Percentiles rank a stretch among this genome's conserved stretches.
Conservation (phyloP, 345 rosid species). For the Arabidopsis arenosa region DNA sequence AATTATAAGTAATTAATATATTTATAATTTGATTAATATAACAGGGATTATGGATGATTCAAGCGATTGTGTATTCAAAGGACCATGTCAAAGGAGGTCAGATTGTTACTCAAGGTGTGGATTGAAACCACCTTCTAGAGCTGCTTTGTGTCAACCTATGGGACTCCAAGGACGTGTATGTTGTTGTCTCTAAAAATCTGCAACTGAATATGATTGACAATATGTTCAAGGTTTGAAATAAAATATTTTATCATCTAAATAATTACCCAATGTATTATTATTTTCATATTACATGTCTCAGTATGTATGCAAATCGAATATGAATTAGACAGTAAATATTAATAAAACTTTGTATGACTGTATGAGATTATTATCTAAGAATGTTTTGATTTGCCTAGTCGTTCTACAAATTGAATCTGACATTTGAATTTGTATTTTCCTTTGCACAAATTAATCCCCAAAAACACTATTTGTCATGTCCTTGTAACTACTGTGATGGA, state of each 20-base stretch:
- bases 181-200: constrained; percentile 6
- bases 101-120: constrained; percentile 7
- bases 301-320: neutral
- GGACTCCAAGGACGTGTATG: neutral
- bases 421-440: constrained; percentile 13
- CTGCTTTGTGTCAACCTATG: neutral
- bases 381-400: no score
- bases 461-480: neutral
- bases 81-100: constrained; percentile 1
- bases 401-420: constrained; percentile 10
- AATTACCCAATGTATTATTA: neutral
- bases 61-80: constrained; percentile 13
- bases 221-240: neutral
- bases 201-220: neutral
- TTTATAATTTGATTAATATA: neutral
- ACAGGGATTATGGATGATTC: neutral
- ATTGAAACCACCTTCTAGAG: neutral
- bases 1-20: neutral
- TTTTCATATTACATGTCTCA: neutral
- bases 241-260: neutral
- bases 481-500: neutral
- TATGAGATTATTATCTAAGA: neutral
- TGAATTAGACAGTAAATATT: neutral
- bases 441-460: neutral
- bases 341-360: neutral